Percentiles rank a stretch among this genome's conserved stretches.
Evolutionary conservation across 805 yeast species (phyloP).

Genomic region (Suhomyces sp.): DNA sequence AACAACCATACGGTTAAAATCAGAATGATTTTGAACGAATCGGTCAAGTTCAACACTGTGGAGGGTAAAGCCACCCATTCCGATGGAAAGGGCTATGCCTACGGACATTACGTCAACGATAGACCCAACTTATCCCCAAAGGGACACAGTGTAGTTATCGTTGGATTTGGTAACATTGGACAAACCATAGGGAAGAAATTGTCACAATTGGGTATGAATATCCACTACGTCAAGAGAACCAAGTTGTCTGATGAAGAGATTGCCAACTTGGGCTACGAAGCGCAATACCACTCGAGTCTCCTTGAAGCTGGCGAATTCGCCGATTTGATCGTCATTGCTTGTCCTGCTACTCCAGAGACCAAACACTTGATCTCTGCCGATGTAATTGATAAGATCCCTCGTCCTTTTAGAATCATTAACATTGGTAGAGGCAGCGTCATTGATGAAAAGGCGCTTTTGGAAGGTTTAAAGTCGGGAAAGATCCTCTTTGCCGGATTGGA

Average conservation of each 20-base stretch:
- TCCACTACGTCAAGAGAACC: slow-evolving; percentile 60
- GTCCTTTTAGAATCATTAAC: slow-evolving; percentile 64
- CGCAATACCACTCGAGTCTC: slow-evolving; percentile 39
- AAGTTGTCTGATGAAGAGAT: slow-evolving; percentile 35
- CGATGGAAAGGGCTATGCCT: slow-evolving; percentile 24
- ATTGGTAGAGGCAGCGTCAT: slow-evolving; percentile 74
- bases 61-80: slow-evolving; percentile 21
- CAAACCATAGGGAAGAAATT: slow-evolving; percentile 59
- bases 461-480: slow-evolving; percentile 58
- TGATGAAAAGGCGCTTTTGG: slow-evolving; percentile 63
- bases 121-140: slow-evolving; percentile 48
- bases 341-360: slow-evolving; percentile 66
- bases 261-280: slow-evolving; percentile 42
- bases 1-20: slow-evolving; percentile 45
- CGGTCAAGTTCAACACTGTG: slow-evolving; percentile 32
- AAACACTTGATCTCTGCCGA: slow-evolving; percentile 50
- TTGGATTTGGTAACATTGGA: slow-evolving; percentile 80
- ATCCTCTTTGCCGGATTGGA: slow-evolving; percentile 70
- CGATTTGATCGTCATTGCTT: slow-evolving; percentile 63
- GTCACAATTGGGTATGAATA: slow-evolving; percentile 58
- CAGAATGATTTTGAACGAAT: slow-evolving; percentile 37
- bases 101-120: slow-evolving; percentile 50
- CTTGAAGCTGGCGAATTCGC: slow-evolving; percentile 36
- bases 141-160: slow-evolving; percentile 58
- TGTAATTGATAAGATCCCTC: slow-evolving; percentile 46